Evolutionary conservation across 2,329 filamentous ascomycete genomes (phyloP), one percentile per base, ranked within the genome.

Genomic region (Leptographium flavum): DNA sequence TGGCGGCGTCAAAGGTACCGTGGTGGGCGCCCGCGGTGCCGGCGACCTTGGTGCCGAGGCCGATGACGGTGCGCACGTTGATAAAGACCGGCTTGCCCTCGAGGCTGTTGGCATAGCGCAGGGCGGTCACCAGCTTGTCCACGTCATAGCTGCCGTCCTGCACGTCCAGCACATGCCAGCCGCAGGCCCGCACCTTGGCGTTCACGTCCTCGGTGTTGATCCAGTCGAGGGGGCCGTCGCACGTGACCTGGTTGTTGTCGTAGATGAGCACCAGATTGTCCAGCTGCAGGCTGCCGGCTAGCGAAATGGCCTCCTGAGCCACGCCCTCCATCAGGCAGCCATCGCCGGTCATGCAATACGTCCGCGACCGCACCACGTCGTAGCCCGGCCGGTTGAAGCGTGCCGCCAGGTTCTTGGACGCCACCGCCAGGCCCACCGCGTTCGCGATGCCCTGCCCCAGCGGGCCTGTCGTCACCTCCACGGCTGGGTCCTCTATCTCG

Each of bases 201-300:
- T 77, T 75, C 52, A 75, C 61, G 39, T 77, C 71, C 51, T 78
- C 73, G 0, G 65, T 71, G 49, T 73, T 74, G 7, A 62, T 64
- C 13, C 68, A 59, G 54, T 76, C 71, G 3, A 76, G 65, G 2
- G 64, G 66, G 1, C 74, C 74, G 47, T 77, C 74, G 52, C 73
- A 77, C 5, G 73, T 76, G 40, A 78, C 62, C 52, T 74, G 69
- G 55, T 78, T 77, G 57, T 79, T 77, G 51, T 78, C 74, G 50
- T 78, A 78, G 39, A 76, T 69, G 23, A 78, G 57, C 4, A 67
- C 68, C 2, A 79, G 58, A 55, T 78, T 78, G 58, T 71, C 68
- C 10, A 79, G 60, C 50, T 63, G 65, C 56, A 67, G 64, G 54
- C 76, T 71, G 1, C 73, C 74, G 6, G 73, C 73, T 6, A 76